A percentile compares a stretch with the other conserved stretches of the same genome.
Conservation (phyloP, 2,329 filamentous ascomycete genomes). For the Phoma sp. region DNA sequence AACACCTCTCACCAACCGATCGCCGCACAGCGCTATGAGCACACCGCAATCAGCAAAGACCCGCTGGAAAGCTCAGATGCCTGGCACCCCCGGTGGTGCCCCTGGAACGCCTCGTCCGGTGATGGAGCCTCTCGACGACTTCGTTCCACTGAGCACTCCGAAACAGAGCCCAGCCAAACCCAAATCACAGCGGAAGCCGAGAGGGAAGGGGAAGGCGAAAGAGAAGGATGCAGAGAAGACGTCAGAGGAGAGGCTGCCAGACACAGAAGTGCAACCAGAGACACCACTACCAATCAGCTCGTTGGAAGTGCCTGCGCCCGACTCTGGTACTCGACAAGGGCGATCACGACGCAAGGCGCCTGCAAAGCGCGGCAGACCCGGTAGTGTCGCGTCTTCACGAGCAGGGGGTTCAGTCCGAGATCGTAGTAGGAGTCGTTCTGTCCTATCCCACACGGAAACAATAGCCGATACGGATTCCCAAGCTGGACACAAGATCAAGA, state of each 20-base stretch:
- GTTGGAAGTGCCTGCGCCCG: conserved; percentile 31
- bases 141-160: conserved; percentile 22
- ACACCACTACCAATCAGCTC: conserved; percentile 20
- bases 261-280: conserved; percentile 22
- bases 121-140: conserved; percentile 40
- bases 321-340: conserved; percentile 39
- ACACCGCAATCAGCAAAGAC: conserved; percentile 43
- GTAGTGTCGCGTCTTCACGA: conserved; percentile 57
- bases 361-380: conserved; percentile 40
- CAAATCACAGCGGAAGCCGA: conserved; percentile 35
- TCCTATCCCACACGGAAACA: conserved; percentile 55
- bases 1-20: conserved; percentile 34
- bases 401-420: conserved; percentile 54
- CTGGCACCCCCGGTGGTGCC: conserved; percentile 17
- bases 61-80: conserved; percentile 35
- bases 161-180: conserved; percentile 31
- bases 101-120: conserved; percentile 33
- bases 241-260: conserved; percentile 20
- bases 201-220: conserved; percentile 37
- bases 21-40: conserved; percentile 33
- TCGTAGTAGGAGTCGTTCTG: conserved; percentile 58
- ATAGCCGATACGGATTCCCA: conserved; percentile 51
- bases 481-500: conserved; percentile 53
- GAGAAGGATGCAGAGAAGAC: conserved; percentile 30
- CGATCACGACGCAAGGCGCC: conserved; percentile 42